Evolutionary conservation across 2,329 filamentous ascomycete genomes (phyloP).

Genomic region (Sporothrix sp.): DNA sequence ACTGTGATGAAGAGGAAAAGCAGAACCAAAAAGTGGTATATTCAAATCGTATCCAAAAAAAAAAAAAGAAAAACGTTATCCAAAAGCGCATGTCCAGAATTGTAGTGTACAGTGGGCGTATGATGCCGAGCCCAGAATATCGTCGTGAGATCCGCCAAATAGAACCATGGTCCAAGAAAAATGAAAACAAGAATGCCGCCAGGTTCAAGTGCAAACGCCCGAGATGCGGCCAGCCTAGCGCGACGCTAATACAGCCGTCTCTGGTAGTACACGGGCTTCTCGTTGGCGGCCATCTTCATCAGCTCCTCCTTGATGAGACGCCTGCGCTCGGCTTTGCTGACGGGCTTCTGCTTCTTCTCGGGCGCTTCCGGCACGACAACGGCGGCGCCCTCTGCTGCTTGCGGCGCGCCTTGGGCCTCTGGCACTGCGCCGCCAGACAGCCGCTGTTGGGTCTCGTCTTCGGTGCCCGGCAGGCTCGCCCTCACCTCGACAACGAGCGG

Average conservation of each 20-base stretch:
- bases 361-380: slow-evolving; percentile 15
- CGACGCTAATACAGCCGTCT: slow-evolving; percentile 39
- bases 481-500: slow-evolving; percentile 27
- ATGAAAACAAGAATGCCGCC: no score
- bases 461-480: slow-evolving; percentile 23
- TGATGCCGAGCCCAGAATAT: no score
- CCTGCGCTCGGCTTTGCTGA: slow-evolving; percentile 44
- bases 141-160: no score
- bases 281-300: slow-evolving; percentile 13
- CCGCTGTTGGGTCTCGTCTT: slow-evolving; percentile 1
- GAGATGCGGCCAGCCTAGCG: no score
- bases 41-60: background rate
- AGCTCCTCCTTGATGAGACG: slow-evolving; percentile 32
- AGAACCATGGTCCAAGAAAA: no score
- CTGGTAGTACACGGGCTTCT: slow-evolving; percentile 40
- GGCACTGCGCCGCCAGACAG: background rate
- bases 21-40: background rate
- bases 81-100: background rate
- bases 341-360: slow-evolving; percentile 30
- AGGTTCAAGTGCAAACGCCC: background rate
- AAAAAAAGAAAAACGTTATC: background rate
- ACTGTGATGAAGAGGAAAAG: background rate
- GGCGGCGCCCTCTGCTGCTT: background rate
- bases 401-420: background rate
- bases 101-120: no score